A percentile compares a stretch with the other conserved stretches of the same genome.
phyloP scores from a whole-genome alignment of 495 filamentous ascomycete species.

The Neurospora sublineolata region DNA sequence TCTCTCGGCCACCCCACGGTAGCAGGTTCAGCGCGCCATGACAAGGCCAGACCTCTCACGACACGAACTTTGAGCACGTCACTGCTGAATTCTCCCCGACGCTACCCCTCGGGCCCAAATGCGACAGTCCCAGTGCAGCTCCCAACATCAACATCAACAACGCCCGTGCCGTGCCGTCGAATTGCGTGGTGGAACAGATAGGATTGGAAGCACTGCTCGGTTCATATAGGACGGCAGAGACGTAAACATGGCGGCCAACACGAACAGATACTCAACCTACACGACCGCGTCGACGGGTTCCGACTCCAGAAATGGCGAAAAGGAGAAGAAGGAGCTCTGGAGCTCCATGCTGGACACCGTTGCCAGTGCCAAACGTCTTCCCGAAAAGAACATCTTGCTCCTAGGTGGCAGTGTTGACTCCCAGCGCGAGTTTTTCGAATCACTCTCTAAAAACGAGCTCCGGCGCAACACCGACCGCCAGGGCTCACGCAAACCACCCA shows the following conservation, averaged over 20 bases:
- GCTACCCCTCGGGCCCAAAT: background rate
- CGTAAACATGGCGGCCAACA: constrained; percentile 39
- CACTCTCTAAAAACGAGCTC: constrained; percentile 54
- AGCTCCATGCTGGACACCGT: constrained; percentile 83
- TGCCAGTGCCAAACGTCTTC: constrained; percentile 78
- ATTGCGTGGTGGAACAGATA: background rate
- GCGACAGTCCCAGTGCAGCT: constrained; percentile 6
- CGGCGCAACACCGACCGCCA: constrained; percentile 45
- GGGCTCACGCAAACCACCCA: constrained; percentile 57
- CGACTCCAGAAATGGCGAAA: constrained; percentile 50
- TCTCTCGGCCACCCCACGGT: background rate
- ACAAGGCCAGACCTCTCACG: background rate
- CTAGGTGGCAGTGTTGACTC: constrained; percentile 81
- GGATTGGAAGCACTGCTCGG: background rate
- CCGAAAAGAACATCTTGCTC: constrained; percentile 83
- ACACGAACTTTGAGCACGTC: background rate
- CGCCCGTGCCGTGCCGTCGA: background rate
- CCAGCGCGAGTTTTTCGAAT: constrained; percentile 82
- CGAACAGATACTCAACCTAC: constrained; percentile 44
- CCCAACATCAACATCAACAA: constrained; percentile 1
- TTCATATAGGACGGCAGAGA: background rate
- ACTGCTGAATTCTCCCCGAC: background rate
- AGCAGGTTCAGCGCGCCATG: background rate
- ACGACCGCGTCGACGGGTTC: constrained; percentile 35
- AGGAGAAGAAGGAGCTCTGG: constrained; percentile 85